Evolutionary conservation across 352 stramenopile species (phyloP).

Genomic region (Phytophthora hybrid): DNA sequence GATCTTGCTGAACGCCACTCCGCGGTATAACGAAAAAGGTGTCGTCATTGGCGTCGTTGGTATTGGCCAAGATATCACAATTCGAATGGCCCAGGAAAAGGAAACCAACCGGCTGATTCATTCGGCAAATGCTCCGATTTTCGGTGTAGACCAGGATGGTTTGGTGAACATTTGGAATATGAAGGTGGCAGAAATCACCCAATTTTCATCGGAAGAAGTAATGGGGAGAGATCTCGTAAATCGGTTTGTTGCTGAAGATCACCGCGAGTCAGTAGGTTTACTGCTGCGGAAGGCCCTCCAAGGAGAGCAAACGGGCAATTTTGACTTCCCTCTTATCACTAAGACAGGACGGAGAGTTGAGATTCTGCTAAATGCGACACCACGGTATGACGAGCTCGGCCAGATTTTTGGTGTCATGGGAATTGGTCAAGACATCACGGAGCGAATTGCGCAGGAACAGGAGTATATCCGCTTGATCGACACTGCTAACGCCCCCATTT

Average conservation of each 20-base stretch:
- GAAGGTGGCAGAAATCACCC: slow-evolving; percentile 76
- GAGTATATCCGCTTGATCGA: slow-evolving; percentile 67
- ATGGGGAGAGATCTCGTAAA: slow-evolving; percentile 64
- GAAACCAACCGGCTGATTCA: slow-evolving; percentile 23
- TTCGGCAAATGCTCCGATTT: slow-evolving; percentile 44
- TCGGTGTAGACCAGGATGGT: slow-evolving; percentile 71
- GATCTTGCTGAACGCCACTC: slow-evolving; percentile 46
- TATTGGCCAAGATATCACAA: slow-evolving; percentile 22
- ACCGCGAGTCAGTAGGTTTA: slow-evolving; percentile 31
- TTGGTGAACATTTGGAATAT: slow-evolving; percentile 80
- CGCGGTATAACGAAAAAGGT: slow-evolving; percentile 23
- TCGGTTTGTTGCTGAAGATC: slow-evolving; percentile 66
- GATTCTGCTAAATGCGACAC: slow-evolving; percentile 53
- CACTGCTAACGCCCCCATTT: slow-evolving; percentile 66
- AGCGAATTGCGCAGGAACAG: slow-evolving; percentile 61
- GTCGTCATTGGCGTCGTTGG: slow-evolving; percentile 25
- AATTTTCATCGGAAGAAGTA: slow-evolving; percentile 81
- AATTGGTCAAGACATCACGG: slow-evolving; percentile 63
- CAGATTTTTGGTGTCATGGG: slow-evolving; percentile 50
- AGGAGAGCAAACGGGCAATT: slow-evolving; percentile 10
- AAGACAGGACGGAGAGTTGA: slow-evolving; percentile 40
- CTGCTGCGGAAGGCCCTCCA: slow-evolving; percentile 36
- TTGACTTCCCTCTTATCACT: slow-evolving; percentile 61
- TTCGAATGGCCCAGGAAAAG: slow-evolving; percentile 20
- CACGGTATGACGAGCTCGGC: slow-evolving; percentile 42